Base-by-base conservation (phyloP, 257 asterid species). In the Fraxinus pennsylvanica region DNA sequence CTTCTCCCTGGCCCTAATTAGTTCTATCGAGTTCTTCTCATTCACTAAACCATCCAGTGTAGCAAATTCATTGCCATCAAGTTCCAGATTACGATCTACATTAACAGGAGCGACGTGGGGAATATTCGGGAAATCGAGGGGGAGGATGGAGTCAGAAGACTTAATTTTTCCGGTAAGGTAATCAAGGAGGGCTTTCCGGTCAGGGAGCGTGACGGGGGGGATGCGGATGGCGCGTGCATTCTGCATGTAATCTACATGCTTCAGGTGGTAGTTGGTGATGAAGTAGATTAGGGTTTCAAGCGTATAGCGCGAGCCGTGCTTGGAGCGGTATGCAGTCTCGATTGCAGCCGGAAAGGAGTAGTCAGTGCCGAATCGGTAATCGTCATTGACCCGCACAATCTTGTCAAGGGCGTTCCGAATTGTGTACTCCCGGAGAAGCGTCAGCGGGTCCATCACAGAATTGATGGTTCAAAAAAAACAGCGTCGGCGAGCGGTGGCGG, bases 211-310 rank as follows among this genome's bases (percentile, higher is more conserved):
- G 86, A 93, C 95, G 74, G 92, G 82, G 38, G 92, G 84, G 78
- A 96, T 86, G 79, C 97, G 92, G 54, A 83, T 87, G 41, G 92
- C 82, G 65, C 94, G 94, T n/a, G 97, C 93, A 78, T 89, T 84
- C 81, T 94, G 95, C 74, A 93, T 81, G 84, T 96, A 96, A 0
- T 93, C 97, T 3, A 96, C 84, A 88, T 96, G 99, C 81, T 86
- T 90, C 70, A 96, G 94, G 81, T 88, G 86, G 85, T 87, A 97
- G 69, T 92, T 86, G 77, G 92, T 90, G 83, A 96, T 87, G 91
- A 89, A 96, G 88, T 93, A 91, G 76, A 92, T 86, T 72, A 96
- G 97, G 93, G 98, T 90, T 89, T 96, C 97, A 77, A 96, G 93
- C 38, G 98, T 92, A 89, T 96, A 96, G 81, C 90, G 92, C 74